Base-by-base conservation (phyloP, 1,139 yeast genomes). In the Meyerozyma sp. region DNA sequence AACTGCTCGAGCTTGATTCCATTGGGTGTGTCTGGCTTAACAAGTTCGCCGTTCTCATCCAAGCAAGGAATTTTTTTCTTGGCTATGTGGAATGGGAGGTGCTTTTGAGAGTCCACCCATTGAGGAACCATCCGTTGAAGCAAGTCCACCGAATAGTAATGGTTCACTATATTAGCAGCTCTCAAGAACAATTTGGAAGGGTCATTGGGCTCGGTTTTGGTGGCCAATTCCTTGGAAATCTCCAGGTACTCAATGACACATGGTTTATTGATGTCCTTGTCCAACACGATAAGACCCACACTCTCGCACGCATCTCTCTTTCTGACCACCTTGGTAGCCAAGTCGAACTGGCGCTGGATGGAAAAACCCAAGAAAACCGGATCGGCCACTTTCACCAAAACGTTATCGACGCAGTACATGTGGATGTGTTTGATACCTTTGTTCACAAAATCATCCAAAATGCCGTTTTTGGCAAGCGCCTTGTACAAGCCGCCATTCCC, bases 401-500 rank as follows among this genome's bases (percentile, higher is more conserved):
- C 84, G 63, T 94, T 94, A 65, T 94, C 99, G 41, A 94, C 98
- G 66, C 98, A 91, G 68, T 90, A 94, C 85, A 91, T 87, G 67
- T 94, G 98, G 49, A 94, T 75, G 61, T 93, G 98, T 63, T 88
- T 81, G 51, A 93, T 81, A 8, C 89, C 90, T 45, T 82, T 81
- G n/a, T 56, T 50, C 25, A 67, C 58, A 60, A 93, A 79, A 59
- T 91, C 96, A 8, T 77, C 77, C 41, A 93, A 59, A 21, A 91
- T 72, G 1, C 81, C 79, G 50, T 84, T 79, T 35, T 77, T 76
- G 53, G 70, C 68, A 37, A 94, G 74, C 2, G 97, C 98, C 58
- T 82, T 84, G 69, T 94, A 94, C 46, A 94, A 72, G 1, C 99
- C 99, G 45, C 99, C 99, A 61, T 94, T 94, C 2, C 99, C 99